phyloP scores from a whole-genome alignment of 805 yeast species.

The Pachysolen tannophilus region DNA sequence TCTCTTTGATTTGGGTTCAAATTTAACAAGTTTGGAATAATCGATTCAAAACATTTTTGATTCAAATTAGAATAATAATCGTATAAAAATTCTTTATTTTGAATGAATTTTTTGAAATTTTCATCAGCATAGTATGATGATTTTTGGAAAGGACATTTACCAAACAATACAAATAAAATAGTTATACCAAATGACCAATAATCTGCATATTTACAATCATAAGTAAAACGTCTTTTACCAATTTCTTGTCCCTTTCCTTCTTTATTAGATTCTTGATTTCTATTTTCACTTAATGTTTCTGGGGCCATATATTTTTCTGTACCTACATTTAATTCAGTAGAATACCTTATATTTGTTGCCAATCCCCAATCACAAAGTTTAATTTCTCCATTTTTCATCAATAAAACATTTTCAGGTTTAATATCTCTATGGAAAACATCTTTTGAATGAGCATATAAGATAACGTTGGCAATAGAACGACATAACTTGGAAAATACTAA shows the following conservation, averaged over 20 bases:
- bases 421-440: slow-evolving; percentile 66
- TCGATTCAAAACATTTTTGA: neutral
- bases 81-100: slow-evolving; percentile 32
- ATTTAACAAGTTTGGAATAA: neutral
- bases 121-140: slow-evolving; percentile 22
- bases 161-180: slow-evolving; percentile 39
- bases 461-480: slow-evolving; percentile 25
- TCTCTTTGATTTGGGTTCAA: neutral
- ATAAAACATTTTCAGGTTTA: slow-evolving; percentile 63
- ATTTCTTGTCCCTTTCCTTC: neutral
- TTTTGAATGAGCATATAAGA: slow-evolving; percentile 44
- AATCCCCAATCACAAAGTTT: slow-evolving; percentile 75
- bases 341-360: slow-evolving; percentile 30
- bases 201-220: slow-evolving; percentile 41
- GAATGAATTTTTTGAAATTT: slow-evolving; percentile 35
- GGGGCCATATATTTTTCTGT: slow-evolving; percentile 59
- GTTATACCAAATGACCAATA: slow-evolving; percentile 50
- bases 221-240: slow-evolving; percentile 13
- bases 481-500: neutral
- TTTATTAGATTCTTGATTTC: slow-evolving; percentile 1
- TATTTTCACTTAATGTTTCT: slow-evolving; percentile 24
- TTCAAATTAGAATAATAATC: slow-evolving; percentile 35
- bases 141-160: slow-evolving; percentile 44
- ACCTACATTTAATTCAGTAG: slow-evolving; percentile 36
- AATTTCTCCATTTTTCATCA: slow-evolving; percentile 41